Evolutionary conservation across 768 basidiomycete species (phyloP).

Genomic region (Tricholoma hemisulphureum): DNA sequence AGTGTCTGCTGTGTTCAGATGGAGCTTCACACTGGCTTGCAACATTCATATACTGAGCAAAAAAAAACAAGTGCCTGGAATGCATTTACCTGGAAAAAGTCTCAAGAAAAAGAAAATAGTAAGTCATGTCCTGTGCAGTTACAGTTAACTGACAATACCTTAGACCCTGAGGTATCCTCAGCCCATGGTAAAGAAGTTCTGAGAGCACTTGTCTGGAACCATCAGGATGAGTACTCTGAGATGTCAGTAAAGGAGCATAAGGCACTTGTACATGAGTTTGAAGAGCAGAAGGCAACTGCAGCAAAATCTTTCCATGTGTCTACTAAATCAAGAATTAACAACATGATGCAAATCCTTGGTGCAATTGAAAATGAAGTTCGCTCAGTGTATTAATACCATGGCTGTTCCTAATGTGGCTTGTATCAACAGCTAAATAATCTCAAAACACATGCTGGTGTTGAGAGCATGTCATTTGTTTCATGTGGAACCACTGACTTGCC

Average conservation of each 20-base stretch:
- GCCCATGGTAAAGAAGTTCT: not conserved
- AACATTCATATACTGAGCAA: not conserved
- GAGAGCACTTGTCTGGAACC: not conserved
- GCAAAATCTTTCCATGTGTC: too few species aligned
- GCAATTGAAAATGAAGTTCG: too few species aligned
- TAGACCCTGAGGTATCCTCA: not conserved
- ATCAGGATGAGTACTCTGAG: not conserved
- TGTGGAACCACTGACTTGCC: conserved; percentile 1
- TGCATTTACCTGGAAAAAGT: too few species aligned
- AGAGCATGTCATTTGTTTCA: not conserved
- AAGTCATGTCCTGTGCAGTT: too few species aligned
- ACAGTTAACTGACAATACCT: too few species aligned
- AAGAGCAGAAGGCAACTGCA: not conserved
- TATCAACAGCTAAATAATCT: not conserved
- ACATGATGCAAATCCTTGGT: too few species aligned
- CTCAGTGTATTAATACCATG: not conserved
- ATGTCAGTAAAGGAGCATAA: not conserved
- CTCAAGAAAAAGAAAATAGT: not conserved
- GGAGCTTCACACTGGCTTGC: too few species aligned
- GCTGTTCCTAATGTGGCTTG: not conserved
- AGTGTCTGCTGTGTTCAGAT: conserved; percentile 4
- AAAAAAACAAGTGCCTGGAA: too few species aligned
- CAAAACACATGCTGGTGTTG: not conserved
- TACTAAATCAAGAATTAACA: too few species aligned
- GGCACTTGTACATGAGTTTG: not conserved